Evolutionary conservation across 2,329 filamentous ascomycete species (phyloP).

Genomic region (Malbranchea cinnamomea): DNA sequence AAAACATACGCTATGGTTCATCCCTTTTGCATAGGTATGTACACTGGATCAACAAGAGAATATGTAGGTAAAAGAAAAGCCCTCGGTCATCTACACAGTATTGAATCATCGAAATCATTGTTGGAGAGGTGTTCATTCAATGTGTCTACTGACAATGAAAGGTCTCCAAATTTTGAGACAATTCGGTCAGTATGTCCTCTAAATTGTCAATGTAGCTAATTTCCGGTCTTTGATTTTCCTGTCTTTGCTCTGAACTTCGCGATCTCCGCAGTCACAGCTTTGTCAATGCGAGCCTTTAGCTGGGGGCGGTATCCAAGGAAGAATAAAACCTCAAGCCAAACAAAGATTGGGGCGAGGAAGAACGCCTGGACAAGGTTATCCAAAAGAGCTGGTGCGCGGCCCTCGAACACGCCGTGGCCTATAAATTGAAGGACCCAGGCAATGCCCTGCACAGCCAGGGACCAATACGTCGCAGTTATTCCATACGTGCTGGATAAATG

Average conservation of each 20-base stretch:
- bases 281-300: conserved; percentile 65
- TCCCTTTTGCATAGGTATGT: too few relatives aligned
- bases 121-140: too few relatives aligned
- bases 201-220: too few relatives aligned
- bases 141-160: too few relatives aligned
- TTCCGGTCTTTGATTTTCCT: too few relatives aligned
- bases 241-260: conserved; percentile 50
- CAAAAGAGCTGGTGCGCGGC: conserved; percentile 71
- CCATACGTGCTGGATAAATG: conserved; percentile 53
- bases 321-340: conserved; percentile 92
- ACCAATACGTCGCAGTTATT: conserved; percentile 45
- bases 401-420: conserved; percentile 79
- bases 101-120: too few relatives aligned
- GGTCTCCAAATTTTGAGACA: too few relatives aligned
- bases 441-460: conserved; percentile 52
- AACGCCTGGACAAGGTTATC: conserved; percentile 87
- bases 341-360: conserved; percentile 87
- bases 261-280: conserved; percentile 60
- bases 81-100: too few relatives aligned
- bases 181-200: too few relatives aligned
- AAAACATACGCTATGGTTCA: too few relatives aligned
- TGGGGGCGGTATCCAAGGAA: conserved; percentile 78
- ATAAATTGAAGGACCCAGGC: conserved; percentile 85
- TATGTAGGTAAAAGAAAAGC: too few relatives aligned
- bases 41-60: too few relatives aligned